Conservation (phyloP, 108 stramenopile species). For the Cyclostephanos invisitatus region DNA sequence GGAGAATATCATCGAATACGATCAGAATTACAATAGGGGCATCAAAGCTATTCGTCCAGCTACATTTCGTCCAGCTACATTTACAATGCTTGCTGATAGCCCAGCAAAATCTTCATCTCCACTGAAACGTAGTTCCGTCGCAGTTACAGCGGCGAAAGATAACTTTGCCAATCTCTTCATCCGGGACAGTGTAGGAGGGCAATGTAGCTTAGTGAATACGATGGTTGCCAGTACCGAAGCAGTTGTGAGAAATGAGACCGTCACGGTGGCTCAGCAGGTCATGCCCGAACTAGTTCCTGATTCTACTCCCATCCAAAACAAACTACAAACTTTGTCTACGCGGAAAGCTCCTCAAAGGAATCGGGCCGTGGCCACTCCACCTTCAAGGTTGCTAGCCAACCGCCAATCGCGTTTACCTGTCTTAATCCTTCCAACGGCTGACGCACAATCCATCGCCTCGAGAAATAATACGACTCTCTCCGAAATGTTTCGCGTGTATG, state of each 20-base stretch:
- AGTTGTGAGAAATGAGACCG: background rate
- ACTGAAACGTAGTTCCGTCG: background rate
- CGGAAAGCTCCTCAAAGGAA: background rate
- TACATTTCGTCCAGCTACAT: background rate
- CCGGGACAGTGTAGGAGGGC: background rate
- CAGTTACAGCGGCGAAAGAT: constrained; percentile 10
- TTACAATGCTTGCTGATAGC: background rate
- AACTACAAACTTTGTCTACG: background rate
- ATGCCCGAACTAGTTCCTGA: constrained; percentile 9
- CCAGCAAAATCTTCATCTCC: background rate
- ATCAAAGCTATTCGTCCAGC: background rate
- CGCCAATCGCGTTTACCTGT: constrained; percentile 75
- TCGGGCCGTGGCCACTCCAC: constrained; percentile 22
- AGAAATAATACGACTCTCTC: constrained; percentile 73
- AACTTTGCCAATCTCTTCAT: constrained; percentile 26
- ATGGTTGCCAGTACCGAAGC: background rate
- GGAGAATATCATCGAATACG: background rate
- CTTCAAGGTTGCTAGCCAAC: constrained; percentile 49
- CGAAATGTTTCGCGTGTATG: constrained; percentile 66
- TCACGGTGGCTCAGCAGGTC: background rate
- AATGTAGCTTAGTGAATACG: background rate
- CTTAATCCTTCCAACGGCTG: constrained; percentile 73
- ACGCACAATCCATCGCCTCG: constrained; percentile 64
- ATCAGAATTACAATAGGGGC: background rate
- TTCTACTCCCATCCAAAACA: background rate